Conservation (phyloP, 2,329 filamentous ascomycete species). For the Fusarium sp. region DNA sequence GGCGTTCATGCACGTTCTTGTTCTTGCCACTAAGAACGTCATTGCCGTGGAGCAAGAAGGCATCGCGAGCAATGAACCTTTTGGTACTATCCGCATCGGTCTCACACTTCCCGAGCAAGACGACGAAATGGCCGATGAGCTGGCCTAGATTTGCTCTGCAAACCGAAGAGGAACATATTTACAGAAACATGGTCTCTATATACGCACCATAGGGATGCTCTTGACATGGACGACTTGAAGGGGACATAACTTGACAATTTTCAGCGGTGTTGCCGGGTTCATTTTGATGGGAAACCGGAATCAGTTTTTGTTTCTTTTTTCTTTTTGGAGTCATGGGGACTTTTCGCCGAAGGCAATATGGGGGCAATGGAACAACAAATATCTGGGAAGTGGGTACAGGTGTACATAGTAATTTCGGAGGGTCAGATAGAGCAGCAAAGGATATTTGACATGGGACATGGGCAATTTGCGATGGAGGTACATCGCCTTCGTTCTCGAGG, state of each 20-base stretch:
- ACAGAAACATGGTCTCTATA: slow-evolving; percentile 11
- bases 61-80: slow-evolving; percentile 52
- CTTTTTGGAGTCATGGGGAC: slow-evolving; percentile 14
- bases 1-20: slow-evolving; percentile 79
- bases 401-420: neutral
- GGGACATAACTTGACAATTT: slow-evolving; percentile 2
- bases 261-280: slow-evolving; percentile 6
- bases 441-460: neutral
- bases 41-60: slow-evolving; percentile 72
- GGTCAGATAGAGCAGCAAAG: slow-evolving; percentile 1
- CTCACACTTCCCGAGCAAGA: slow-evolving; percentile 43
- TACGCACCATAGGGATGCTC: neutral
- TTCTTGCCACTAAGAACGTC: slow-evolving; percentile 73
- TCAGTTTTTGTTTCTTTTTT: neutral
- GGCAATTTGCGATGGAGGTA: neutral
- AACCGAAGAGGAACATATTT: neutral
- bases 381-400: neutral
- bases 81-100: slow-evolving; percentile 62
- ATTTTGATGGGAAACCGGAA: slow-evolving; percentile 5
- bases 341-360: slow-evolving; percentile 8
- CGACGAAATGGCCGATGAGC: slow-evolving; percentile 37
- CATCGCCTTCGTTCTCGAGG: neutral
- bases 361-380: slow-evolving; percentile 13
- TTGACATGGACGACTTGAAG: slow-evolving; percentile 4
- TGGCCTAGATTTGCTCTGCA: slow-evolving; percentile 22